These are phyloP conservation scores for Phytophthora fragariae DNA, from an alignment of 352 stramenopile genomes.

Conservation along the genomic window DNA sequence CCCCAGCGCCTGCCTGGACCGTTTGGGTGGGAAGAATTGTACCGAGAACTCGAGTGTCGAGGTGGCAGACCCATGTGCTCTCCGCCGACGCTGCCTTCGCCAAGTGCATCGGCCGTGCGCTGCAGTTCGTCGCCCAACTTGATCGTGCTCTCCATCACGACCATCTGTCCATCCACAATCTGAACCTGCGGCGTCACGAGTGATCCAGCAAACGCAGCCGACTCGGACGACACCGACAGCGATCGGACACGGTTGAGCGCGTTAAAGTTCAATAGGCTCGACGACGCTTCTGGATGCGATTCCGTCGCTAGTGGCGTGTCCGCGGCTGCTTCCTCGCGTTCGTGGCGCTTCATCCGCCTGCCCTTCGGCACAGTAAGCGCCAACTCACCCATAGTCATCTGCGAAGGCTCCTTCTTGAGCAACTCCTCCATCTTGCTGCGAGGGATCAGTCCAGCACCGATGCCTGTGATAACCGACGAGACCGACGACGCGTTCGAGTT, in stretches of 20 bases:
- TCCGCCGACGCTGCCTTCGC: constrained; percentile 36
- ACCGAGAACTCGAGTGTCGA: constrained; percentile 46
- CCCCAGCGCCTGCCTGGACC: constrained; percentile 69
- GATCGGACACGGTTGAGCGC: constrained; percentile 64
- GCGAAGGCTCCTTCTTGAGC: constrained; percentile 73
- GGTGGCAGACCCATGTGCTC: constrained; percentile 39
- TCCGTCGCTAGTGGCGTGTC: constrained; percentile 35
- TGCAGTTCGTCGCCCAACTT: constrained; percentile 61
- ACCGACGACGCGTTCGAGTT: constrained; percentile 61
- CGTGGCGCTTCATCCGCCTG: constrained; percentile 59
- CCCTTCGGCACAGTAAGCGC: constrained; percentile 80
- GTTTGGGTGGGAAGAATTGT: constrained; percentile 51
- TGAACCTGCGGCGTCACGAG: constrained; percentile 82
- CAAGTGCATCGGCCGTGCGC: constrained; percentile 41
- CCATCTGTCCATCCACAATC: constrained; percentile 89
- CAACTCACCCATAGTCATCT: constrained; percentile 89
- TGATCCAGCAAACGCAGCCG: constrained; percentile 64
- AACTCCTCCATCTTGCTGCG: constrained; percentile 66
- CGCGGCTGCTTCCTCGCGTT: constrained; percentile 57
- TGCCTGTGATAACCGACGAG: constrained; percentile 45
- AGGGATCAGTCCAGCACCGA: constrained; percentile 30
- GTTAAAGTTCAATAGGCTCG: constrained; percentile 47
- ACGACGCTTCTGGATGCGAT: constrained; percentile 25
- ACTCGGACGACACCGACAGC: constrained; percentile 71
- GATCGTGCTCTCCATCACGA: constrained; percentile 76